Base-by-base conservation (phyloP, 768 basidiomycete genomes). In the Trametes elegans region DNA sequence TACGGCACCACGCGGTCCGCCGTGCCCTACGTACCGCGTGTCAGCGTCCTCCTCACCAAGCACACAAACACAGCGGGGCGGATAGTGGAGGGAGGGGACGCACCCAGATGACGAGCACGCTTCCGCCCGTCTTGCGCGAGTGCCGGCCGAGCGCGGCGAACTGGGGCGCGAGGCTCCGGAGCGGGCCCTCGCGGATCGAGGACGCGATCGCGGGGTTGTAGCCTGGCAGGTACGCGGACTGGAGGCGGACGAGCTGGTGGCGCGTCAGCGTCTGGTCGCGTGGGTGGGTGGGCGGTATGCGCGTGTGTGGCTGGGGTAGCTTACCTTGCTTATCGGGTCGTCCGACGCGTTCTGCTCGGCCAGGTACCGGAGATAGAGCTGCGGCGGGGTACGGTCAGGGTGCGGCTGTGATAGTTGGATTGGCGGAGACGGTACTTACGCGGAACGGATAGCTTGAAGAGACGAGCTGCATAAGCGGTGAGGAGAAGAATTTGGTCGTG, bases 201-300 rank as follows among this genome's bases (percentile, higher is more conserved):
- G 87, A 89, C 0, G 88, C 88, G n/a, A 90, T 71, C 0, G 88
- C 88, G 19, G 81, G 78, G 59, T 90, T 88, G 66, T 82, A 90
- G 4, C 88, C 81, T 0, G 84, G 80, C 5, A 90, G 76, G 64
- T 88, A 84, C 1, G 88, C 88, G 0, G 86, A 86, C 70, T 90
- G 88, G 11, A 88, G 72, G n/a, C 87, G 79, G 0, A 90, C 83
- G 51, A 90, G 84, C 82, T 87, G 58, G 26, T 39, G 8, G 42
- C 19, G 44, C 26, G 27, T 10, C 32, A 18, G 16, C 35, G 21
- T 24, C 3, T 16, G 39, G 14, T 7, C 29, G 29, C 24, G 28
- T 16, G 41, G 36, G 19, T 26, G 29, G 6, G 8, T 5, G 27
- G n/a, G n/a, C n/a, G n/a, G n/a, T n/a, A n/a, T n/a, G n/a, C n/a